phyloP scores from a whole-genome alignment of 306 rosid genomes.

The Crotalaria pallida region DNA sequence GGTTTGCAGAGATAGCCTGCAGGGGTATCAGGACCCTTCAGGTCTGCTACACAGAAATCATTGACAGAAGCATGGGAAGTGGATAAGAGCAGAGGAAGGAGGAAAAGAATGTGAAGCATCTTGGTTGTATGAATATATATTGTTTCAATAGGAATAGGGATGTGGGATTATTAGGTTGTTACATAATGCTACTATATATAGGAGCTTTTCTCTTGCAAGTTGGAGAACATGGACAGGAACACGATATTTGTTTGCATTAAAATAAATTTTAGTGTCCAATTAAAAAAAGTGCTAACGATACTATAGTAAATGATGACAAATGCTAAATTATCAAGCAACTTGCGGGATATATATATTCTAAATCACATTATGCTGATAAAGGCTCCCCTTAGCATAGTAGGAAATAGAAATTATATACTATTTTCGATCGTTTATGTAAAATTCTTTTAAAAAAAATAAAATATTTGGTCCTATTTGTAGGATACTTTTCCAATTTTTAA shows the following conservation, averaged over 20 bases:
- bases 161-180: background rate
- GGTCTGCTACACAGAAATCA: constrained; percentile 79
- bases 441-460: too few relatives aligned
- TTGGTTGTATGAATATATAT: background rate
- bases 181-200: constrained; percentile 20
- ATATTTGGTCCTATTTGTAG: too few relatives aligned
- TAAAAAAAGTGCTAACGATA: background rate
- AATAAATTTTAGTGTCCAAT: too few relatives aligned
- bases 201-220: constrained; percentile 18
- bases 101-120: constrained; percentile 48
- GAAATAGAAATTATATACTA: too few relatives aligned
- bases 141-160: background rate
- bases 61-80: constrained; percentile 41
- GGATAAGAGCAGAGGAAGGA: constrained; percentile 44
- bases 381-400: background rate
- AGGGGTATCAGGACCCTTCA: constrained; percentile 46
- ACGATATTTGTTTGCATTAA: too few relatives aligned
- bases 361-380: constrained; percentile 7
- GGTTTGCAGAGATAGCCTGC: constrained; percentile 59
- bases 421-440: too few relatives aligned
- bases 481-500: too few relatives aligned
- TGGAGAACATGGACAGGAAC: constrained; percentile 15
- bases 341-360: background rate
- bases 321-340: constrained; percentile 10
- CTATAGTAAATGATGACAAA: constrained; percentile 19